phyloP scores from a whole-genome alignment of 2,329 filamentous ascomycete species.

The Colletotrichum horii region DNA sequence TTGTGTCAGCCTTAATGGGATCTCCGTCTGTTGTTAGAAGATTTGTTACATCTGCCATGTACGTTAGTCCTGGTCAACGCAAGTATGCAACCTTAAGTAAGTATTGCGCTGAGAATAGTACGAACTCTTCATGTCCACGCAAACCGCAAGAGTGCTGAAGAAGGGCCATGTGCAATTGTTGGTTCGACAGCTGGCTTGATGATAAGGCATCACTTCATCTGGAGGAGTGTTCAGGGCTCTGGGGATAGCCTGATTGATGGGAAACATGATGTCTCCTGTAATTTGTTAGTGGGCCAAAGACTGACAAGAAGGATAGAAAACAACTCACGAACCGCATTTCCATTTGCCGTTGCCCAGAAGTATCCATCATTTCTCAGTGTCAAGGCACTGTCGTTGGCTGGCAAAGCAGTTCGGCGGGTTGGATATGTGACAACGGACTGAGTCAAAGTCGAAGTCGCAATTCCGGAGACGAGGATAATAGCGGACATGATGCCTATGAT shows the following conservation, averaged over 20 bases:
- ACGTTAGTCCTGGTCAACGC: not conserved
- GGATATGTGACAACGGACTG: slow-evolving; percentile 19
- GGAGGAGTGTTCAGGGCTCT: not conserved
- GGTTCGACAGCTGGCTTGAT: not conserved
- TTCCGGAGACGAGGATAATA: slow-evolving; percentile 11
- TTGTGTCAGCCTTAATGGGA: not conserved
- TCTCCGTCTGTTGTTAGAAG: not conserved
- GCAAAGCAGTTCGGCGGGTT: not conserved
- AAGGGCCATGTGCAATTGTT: slow-evolving; percentile 7
- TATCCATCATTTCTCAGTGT: not conserved
- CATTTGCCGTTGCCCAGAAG: slow-evolving; percentile 1
- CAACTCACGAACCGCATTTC: not conserved
- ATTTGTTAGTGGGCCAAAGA: not conserved
- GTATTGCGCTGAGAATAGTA: not conserved
- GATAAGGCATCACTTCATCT: not conserved
- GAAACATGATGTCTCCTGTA: not conserved
- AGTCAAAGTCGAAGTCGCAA: slow-evolving; percentile 21
- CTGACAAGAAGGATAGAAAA: not conserved
- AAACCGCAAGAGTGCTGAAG: not conserved
- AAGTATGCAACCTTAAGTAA: not conserved
- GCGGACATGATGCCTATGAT: slow-evolving; percentile 1
- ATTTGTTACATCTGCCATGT: not conserved
- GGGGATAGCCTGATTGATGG: not conserved
- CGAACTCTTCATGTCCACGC: slow-evolving; percentile 1
- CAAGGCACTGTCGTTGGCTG: not conserved